Base-by-base conservation (phyloP, 148 eudicot genomes). In the Tetragonia tetragonoides region DNA sequence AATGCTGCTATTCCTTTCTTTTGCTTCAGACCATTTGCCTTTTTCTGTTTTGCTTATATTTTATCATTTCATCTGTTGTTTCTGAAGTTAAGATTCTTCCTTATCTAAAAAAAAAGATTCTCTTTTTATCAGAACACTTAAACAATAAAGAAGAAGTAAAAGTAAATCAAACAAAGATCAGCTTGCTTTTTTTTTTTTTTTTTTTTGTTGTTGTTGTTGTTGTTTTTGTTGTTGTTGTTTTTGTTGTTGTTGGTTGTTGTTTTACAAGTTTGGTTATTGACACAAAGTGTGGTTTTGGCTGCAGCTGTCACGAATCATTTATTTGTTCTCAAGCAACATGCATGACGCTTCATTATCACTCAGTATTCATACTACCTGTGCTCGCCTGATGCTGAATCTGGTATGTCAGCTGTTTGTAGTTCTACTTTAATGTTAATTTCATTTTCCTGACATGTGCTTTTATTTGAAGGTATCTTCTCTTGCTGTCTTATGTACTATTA, bases 251-350 rank as follows among this genome's bases (percentile, higher is more conserved):
- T 28, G 34, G 34, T 28, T 28, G 34, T 28, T 10, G n/a, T n/a
- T 39, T 24, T 21, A 46, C 51, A 6, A 10, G 20, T 15, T 54
- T 75, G 71, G 16, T 70, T 59, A 42, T 76, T 60, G 63, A 65
- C 49, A 16, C n/a, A 6, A 3, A n/a, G 5, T 57, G 3, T 66
- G 56, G 34, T 70, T 51, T 81, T 5, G 28, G 49, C 77, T 89
- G 90, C 99, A 95, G 97, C 72, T 95, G 51, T 95, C 99, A 8
- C 88, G 96, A 77, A 95, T 95, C 70, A 95, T 95, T 66, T 95
- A 95, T 86, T 86, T 95, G 83, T 95, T 95, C 81, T 95, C 99
- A 1, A 95, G 99, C 87, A 95, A 93, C 84, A 93, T 95, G 99
- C 99, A 95, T 72, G 99, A 95, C 66, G 99, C 99, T 66, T 89